Evolutionary conservation across 2,329 filamentous ascomycete species (phyloP).

Genomic region (Hypoxylon sp.): DNA sequence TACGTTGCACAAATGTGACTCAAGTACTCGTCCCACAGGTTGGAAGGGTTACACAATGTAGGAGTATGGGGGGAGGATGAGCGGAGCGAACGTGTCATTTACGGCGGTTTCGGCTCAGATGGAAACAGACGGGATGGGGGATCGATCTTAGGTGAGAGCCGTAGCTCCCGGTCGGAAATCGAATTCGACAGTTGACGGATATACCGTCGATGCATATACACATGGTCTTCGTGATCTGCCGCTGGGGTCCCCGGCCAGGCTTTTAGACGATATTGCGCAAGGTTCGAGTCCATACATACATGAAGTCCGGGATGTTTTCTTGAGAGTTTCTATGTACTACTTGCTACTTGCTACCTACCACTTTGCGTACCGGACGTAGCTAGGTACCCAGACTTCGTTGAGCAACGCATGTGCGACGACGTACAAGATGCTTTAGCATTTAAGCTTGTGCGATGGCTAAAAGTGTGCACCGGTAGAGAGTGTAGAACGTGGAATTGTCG

Average conservation of each 20-base stretch:
- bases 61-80: constrained; percentile 4
- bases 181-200: constrained; percentile 13
- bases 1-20: constrained; percentile 35
- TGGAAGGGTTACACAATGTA: constrained; percentile 21
- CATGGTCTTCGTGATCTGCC: constrained; percentile 27
- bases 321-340: neutral
- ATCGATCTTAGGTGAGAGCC: constrained; percentile 41
- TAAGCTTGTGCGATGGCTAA: constrained; percentile 25
- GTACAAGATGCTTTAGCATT: constrained; percentile 12
- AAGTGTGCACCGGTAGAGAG: neutral
- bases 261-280: constrained; percentile 21
- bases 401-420: neutral
- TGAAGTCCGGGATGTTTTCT: constrained; percentile 16
- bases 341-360: neutral
- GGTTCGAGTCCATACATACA: constrained; percentile 10
- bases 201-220: constrained; percentile 8
- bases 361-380: constrained; percentile 4
- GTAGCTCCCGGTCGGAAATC: constrained; percentile 31
- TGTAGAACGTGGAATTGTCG: neutral
- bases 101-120: constrained; percentile 13
- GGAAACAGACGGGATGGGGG: constrained; percentile 1
- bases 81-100: neutral
- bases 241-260: constrained; percentile 24
- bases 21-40: constrained; percentile 5
- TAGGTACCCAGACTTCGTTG: neutral